A percentile compares a stretch with the other conserved stretches of the same genome.
phyloP scores from a whole-genome alignment of 2,329 filamentous ascomycete species.

The Zarea fungicola region DNA sequence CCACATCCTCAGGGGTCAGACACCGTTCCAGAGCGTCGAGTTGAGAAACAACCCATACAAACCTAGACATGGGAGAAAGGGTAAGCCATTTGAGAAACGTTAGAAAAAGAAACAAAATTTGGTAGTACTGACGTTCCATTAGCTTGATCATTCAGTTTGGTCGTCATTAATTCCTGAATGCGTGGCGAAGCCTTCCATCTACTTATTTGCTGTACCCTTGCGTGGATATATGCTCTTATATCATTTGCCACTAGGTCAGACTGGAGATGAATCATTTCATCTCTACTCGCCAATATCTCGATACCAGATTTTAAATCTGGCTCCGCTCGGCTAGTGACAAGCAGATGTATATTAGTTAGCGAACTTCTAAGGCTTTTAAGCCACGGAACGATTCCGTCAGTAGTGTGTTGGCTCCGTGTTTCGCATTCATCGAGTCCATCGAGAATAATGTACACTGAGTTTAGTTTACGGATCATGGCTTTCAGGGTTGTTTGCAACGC shows the following conservation, averaged over 20 bases:
- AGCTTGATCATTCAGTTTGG: not conserved
- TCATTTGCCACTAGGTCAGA: not conserved
- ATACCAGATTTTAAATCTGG: constrained; percentile 4
- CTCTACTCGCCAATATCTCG: not conserved
- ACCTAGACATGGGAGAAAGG: not conserved
- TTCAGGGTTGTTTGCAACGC: not conserved
- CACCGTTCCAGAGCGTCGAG: constrained; percentile 8
- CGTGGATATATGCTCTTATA: not conserved
- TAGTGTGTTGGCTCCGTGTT: not conserved
- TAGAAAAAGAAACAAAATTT: no score
- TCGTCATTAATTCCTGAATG: not conserved
- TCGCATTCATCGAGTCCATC: constrained; percentile 5
- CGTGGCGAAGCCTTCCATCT: not conserved
- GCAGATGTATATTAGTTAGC: not conserved
- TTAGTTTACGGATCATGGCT: not conserved
- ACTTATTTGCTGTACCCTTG: not conserved
- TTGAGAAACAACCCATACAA: constrained; percentile 7
- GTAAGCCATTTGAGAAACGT: not conserved
- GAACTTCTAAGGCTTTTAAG: not conserved
- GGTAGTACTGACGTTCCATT: not conserved
- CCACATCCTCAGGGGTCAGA: not conserved
- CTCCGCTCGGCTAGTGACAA: constrained; percentile 9
- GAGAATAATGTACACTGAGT: not conserved
- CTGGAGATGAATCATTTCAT: constrained; percentile 2
- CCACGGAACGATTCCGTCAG: not conserved